phyloP scores from a whole-genome alignment of 2,329 filamentous ascomycete species.

The Rhexocercosporidium sp. region DNA sequence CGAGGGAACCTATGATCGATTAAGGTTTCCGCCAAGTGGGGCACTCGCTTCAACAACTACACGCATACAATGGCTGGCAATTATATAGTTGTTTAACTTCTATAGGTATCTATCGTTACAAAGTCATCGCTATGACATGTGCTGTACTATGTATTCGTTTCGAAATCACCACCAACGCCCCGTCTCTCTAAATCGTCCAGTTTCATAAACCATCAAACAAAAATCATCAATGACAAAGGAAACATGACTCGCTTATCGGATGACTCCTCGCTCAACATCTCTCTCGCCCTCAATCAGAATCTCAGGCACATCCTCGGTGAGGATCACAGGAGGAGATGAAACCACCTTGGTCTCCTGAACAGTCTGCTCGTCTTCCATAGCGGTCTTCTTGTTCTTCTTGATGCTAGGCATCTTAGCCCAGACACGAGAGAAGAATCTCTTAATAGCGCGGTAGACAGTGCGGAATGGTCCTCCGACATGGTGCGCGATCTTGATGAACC shows the following conservation, averaged over 20 bases:
- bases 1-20: neutral
- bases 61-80: too few relatives aligned
- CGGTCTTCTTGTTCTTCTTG: conserved; percentile 11
- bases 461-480: conserved; percentile 8
- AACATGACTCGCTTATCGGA: neutral
- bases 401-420: conserved; percentile 10
- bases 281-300: conserved; percentile 14
- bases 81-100: too few relatives aligned
- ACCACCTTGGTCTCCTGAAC: conserved; percentile 1
- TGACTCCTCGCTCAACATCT: conserved; percentile 14
- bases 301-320: conserved; percentile 15
- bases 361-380: neutral
- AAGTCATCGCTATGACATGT: neutral
- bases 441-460: conserved; percentile 6
- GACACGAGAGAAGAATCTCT: conserved; percentile 5
- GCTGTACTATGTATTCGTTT: neutral
- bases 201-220: neutral
- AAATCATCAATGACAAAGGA: neutral
- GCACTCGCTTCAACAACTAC: too few relatives aligned
- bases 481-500: conserved; percentile 11
- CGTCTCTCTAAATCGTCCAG: neutral
- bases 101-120: too few relatives aligned
- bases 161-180: neutral
- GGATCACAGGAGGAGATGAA: conserved; percentile 5
- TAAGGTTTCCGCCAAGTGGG: neutral